Evolutionary conservation across 2,329 filamentous ascomycete species (phyloP).

Genomic region (Pestalotiopsis fici): DNA sequence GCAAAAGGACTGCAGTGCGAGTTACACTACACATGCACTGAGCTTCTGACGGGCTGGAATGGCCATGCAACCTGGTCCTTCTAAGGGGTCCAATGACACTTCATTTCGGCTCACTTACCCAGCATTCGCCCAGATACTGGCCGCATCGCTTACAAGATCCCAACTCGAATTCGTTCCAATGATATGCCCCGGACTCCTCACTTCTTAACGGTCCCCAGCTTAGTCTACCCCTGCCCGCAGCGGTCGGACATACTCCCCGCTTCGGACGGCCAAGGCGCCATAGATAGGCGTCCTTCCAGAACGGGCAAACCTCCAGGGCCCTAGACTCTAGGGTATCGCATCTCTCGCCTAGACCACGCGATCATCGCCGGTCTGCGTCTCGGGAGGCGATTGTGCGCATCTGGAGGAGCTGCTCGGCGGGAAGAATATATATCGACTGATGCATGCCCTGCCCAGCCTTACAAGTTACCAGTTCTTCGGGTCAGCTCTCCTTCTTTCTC

Average conservation of each 20-base stretch:
- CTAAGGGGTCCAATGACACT: background rate
- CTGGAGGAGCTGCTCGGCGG: conserved; percentile 14
- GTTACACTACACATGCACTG: no score
- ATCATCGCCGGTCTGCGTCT: conserved; percentile 21
- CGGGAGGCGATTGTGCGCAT: conserved; percentile 11
- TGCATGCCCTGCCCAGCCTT: conserved; percentile 1
- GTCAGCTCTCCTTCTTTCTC: conserved; percentile 2
- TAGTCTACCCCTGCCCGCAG: conserved; percentile 2
- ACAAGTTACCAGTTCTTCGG: background rate
- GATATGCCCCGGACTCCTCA: background rate
- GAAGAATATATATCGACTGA: conserved; percentile 17
- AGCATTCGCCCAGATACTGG: background rate
- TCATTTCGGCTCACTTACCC: conserved; percentile 1
- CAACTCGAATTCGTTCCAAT: conserved; percentile 5
- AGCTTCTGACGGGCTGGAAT: no score
- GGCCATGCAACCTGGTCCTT: background rate
- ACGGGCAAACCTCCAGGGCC: conserved; percentile 26
- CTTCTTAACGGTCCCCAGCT: background rate
- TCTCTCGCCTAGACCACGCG: conserved; percentile 23
- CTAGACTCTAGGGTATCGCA: conserved; percentile 20
- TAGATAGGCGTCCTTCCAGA: conserved; percentile 31
- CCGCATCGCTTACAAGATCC: conserved; percentile 3
- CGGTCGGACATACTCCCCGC: conserved; percentile 4
- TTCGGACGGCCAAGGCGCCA: conserved; percentile 12
- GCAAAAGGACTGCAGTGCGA: no score